Evolutionary conservation across 306 rosid species (phyloP), one percentile per base, ranked within the genome.

Genomic region (Lathyrus tuberosus): DNA sequence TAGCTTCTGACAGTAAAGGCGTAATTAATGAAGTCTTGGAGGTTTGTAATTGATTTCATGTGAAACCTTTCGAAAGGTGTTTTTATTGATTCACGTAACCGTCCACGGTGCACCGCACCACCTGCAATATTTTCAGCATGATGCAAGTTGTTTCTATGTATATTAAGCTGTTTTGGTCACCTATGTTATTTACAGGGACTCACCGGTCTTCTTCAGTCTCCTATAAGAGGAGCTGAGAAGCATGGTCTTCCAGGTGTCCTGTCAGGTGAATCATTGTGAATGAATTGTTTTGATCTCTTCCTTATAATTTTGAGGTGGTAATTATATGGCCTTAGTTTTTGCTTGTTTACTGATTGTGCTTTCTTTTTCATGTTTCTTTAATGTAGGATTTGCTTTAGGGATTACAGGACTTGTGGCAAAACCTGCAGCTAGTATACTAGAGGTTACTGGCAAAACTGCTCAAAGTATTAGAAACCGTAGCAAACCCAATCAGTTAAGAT

Each of bases 191-290:
- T 79, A 72, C 81, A 92, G 98, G 97, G 96, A 73, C 91, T 93
- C 73, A 93, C 98, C 10, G 97, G 95, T 73, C 98, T 94, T 79
- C 98, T 94, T 79, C 97, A 94, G 77, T 94, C 88, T 69, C 96
- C 97, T 28, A 76, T 94, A 66, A 83, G 82, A 77, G 98, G 92
- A 78, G 98, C 97, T 71, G 98, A 94, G 87, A 94, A 83, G 72
- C 98, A 94, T 84, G 98, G 98, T 74, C 96, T 90, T 72, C 97
- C 97, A 41, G 98, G 98, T 71, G 97, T 94, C 71, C 76, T 94
- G 40, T 94, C 97, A 12, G 97, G 95, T 90, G 83, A 83, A 42
- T 44, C 62, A 51, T 63, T 54, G 56, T 35, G 62, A 69, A 53
- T 74, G 58, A 68, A 62, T 24, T 71, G 18, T 60, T 70, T 35